Evolutionary conservation across 345 rosid genomes (phyloP).

Genomic region (Hirschfeldia incana): DNA sequence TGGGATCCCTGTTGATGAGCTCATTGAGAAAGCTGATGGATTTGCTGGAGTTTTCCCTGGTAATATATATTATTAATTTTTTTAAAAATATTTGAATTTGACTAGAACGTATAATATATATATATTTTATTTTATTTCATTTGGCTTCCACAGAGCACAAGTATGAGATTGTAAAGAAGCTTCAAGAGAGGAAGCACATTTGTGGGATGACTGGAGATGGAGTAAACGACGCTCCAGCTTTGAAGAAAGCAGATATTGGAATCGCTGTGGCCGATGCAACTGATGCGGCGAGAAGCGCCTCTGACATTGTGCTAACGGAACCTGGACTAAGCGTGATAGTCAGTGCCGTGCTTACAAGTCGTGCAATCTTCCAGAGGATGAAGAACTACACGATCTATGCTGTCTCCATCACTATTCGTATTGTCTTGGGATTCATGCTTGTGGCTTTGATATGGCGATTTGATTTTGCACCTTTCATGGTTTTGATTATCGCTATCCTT

Average conservation of each 20-base stretch:
- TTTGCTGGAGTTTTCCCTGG: conserved; percentile 92
- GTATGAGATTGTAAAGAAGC: background rate
- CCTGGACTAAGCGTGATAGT: background rate
- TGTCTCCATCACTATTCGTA: background rate
- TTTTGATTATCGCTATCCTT: background rate
- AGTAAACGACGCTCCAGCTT: background rate
- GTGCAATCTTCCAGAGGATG: background rate
- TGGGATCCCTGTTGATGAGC: conserved; percentile 61
- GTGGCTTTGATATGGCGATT: background rate
- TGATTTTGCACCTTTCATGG: background rate
- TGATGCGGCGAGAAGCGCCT: background rate
- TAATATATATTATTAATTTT: conserved; percentile 21
- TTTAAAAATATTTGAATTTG: no score
- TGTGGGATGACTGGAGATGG: background rate
- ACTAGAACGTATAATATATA: no score
- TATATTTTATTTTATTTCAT: background rate
- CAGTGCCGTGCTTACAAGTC: background rate
- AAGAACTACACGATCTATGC: background rate
- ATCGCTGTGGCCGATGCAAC: background rate
- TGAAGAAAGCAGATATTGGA: background rate
- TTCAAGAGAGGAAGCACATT: background rate
- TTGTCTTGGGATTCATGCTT: background rate
- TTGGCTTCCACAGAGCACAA: background rate
- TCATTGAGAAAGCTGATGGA: conserved; percentile 83
- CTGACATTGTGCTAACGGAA: background rate